Evolutionary conservation across 2,329 filamentous ascomycete species (phyloP), one percentile per base, ranked within the genome.

Genomic region (Curvularia sp.): DNA sequence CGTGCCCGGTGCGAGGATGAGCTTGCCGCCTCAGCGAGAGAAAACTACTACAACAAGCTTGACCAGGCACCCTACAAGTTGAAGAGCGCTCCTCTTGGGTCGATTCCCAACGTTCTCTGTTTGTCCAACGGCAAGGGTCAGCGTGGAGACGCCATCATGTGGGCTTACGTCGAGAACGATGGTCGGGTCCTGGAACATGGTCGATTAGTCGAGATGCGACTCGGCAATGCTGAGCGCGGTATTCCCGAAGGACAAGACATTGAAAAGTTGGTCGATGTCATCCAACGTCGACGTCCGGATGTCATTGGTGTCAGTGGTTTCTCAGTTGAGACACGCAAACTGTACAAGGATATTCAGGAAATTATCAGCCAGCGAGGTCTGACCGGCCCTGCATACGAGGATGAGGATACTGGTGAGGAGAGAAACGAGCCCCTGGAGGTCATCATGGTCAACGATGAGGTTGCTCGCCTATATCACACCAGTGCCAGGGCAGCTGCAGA

Each of bases 11-110:
- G 95, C 72, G 94, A 99, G 77, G 93, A 96, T 69, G 89, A 93
- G 70, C 87, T 99, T 49, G 88, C 93, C n/a, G 91, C 89, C 70
- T 86, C 88, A 53, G 96, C 93, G 70, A 90, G 95, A 50, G 92
- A 96, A 66, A 91, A 93, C 61, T 98, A 95, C 77, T 90, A 89
- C 42, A 89, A 90, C 77, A 91, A 93, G 74, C 86, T 99, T 23
- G 95, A 99, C 71, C 95, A 99, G 78, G 93, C 95, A 8, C 95
- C 95, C 0, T 96, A 93, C 80, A 97, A 97, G 77, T 93, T 95
- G 5, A 93, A 94, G 78, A 93, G 93, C 9, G 92, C 97, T 86
- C 86, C 93, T 19, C 82, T 96, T 38, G 95, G 95, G 25, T 97
- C 93, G 0, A 86, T 89, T 6, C 93, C 95, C 45, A 89, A 94